Conservation (phyloP, 1,284 basidiomycete genomes). For the Hemileia vastatrix region DNA sequence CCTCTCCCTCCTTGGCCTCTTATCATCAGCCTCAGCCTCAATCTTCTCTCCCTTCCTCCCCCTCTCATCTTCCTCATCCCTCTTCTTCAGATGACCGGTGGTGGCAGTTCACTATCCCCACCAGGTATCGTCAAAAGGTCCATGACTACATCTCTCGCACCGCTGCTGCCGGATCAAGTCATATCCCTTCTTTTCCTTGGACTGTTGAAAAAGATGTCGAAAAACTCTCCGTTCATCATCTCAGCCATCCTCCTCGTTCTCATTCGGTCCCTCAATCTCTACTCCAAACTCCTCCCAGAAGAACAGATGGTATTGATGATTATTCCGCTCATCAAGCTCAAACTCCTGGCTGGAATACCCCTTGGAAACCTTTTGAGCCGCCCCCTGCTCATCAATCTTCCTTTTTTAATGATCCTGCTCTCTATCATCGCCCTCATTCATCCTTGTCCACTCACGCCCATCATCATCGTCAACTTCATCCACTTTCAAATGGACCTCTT, state of each 20-base stretch:
- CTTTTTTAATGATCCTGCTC: no score
- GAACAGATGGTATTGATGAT: neutral
- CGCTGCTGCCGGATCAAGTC: no score
- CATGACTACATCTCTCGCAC: constrained; percentile 28
- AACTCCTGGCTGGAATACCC: neutral
- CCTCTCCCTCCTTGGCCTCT: neutral
- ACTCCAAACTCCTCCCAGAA: constrained; percentile 23
- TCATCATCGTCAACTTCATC: neutral
- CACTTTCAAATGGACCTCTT: constrained; percentile 32
- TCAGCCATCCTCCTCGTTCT: constrained; percentile 16
- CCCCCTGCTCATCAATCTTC: no score
- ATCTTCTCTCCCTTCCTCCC: neutral
- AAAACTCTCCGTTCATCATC: neutral
- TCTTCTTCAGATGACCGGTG: constrained; percentile 25
- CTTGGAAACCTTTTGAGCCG: constrained; percentile 1
- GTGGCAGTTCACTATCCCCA: constrained; percentile 36
- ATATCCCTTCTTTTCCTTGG: no score
- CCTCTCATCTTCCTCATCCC: neutral
- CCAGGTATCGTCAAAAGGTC: constrained; percentile 31
- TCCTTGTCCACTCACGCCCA: no score
- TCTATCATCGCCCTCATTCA: no score
- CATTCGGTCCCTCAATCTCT: constrained; percentile 23
- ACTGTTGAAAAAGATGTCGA: constrained; percentile 6
- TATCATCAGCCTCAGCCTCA: neutral
- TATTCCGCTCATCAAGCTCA: neutral